Evolutionary conservation across 441 rosid species (phyloP).

Genomic region (Macaranga tanarius): DNA sequence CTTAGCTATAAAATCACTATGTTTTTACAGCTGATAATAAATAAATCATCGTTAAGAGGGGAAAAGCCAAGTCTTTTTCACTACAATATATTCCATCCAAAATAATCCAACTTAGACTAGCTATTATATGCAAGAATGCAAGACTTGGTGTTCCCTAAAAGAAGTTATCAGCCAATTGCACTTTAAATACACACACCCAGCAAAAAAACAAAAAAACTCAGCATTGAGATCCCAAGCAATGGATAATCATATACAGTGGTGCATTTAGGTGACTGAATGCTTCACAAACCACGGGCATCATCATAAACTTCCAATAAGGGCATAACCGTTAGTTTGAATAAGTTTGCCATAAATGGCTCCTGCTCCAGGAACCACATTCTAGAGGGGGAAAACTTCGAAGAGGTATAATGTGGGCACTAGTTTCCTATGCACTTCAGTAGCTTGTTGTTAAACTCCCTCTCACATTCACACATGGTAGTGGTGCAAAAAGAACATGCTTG

Average conservation of each 20-base stretch:
- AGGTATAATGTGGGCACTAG: constrained; percentile 11
- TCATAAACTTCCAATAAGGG: neutral
- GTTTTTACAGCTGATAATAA: constrained; percentile 5
- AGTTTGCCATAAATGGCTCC: constrained; percentile 15
- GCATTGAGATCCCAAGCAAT: constrained; percentile 9
- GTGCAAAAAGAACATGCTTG: constrained; percentile 16
- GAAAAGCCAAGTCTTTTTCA: constrained; percentile 12
- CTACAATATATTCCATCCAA: constrained; percentile 25
- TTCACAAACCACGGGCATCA: constrained; percentile 20
- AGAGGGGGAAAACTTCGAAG: constrained; percentile 2
- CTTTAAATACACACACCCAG: constrained; percentile 13
- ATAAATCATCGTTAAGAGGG: neutral
- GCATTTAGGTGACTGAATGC: constrained; percentile 18
- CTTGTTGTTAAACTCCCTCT: constrained; percentile 19
- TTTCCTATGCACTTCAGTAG: constrained; percentile 28
- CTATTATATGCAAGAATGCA: constrained; percentile 9
- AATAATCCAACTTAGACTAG: constrained; percentile 21
- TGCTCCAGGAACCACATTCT: constrained; percentile 19
- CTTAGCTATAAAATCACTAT: neutral
- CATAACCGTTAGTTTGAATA: neutral
- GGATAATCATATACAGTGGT: constrained; percentile 9
- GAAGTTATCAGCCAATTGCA: constrained; percentile 20
- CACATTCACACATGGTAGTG: constrained; percentile 12
- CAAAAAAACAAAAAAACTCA: neutral
- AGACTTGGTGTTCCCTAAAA: constrained; percentile 13